A percentile compares a stretch with the other conserved stretches of the same genome.
Evolutionary conservation across 306 rosid genomes (phyloP).

Genomic region (Vigna nakashimae): DNA sequence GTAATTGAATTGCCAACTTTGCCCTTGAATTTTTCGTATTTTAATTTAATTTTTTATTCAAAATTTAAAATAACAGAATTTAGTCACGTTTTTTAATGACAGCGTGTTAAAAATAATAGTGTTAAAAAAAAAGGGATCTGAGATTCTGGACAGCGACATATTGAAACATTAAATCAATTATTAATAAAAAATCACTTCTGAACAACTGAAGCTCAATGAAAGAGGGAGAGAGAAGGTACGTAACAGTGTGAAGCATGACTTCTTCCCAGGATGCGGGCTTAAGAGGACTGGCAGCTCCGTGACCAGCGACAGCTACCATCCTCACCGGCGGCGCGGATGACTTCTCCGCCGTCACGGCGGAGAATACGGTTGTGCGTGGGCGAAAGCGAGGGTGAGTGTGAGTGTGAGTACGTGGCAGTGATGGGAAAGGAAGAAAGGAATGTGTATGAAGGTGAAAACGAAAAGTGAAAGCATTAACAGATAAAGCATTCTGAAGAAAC

Average conservation of each 20-base stretch:
- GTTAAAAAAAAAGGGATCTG: no score
- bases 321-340: constrained; percentile 57
- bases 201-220: background rate
- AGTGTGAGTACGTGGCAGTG: background rate
- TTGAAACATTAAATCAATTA: no score
- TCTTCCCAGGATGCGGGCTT: constrained; percentile 73
- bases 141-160: no score
- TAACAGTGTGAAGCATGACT: constrained; percentile 86
- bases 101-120: no score
- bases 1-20: no score
- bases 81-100: no score
- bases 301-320: constrained; percentile 70
- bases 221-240: constrained; percentile 26
- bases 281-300: constrained; percentile 75
- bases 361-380: constrained; percentile 30
- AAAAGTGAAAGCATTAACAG: constrained; percentile 24
- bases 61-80: no score
- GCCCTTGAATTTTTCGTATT: no score
- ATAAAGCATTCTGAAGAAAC: background rate
- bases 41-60: no score
- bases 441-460: background rate
- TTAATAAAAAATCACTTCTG: no score
- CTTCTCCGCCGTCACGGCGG: constrained; percentile 43
- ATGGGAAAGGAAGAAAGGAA: background rate
- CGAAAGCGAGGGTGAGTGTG: constrained; percentile 10